Percentiles rank a stretch among this genome's conserved stretches.
These are phyloP conservation scores for Phialocephala subalpina DNA, from an alignment of 2,329 filamentous ascomycete species.

Conservation along the genomic window DNA sequence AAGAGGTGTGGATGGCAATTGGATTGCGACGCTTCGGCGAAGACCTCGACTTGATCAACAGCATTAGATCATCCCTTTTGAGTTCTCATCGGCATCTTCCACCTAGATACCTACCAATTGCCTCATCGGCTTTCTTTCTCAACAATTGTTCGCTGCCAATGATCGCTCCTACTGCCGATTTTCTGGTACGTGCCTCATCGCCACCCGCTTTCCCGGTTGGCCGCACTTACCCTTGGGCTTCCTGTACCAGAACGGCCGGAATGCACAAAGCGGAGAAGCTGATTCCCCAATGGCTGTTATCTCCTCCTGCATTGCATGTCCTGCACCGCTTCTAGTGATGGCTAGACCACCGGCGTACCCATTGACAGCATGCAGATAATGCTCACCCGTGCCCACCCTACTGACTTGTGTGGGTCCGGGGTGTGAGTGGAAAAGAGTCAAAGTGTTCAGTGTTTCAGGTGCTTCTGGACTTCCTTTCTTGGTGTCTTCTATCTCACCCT, in stretches of 20 bases:
- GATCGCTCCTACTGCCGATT: neutral
- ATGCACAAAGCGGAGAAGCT: neutral
- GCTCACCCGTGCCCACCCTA: constrained; percentile 1
- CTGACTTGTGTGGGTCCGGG: too few relatives aligned
- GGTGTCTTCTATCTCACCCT: too few relatives aligned
- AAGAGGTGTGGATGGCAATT: neutral
- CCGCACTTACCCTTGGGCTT: neutral
- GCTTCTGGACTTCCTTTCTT: neutral
- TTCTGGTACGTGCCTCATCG: neutral
- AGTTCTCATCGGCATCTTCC: neutral
- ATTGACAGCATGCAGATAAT: constrained; percentile 2
- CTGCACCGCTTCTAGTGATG: neutral
- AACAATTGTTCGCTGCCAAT: neutral
- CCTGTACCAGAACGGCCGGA: neutral
- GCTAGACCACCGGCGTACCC: neutral
- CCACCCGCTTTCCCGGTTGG: constrained; percentile 1
- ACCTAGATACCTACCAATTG: neutral
- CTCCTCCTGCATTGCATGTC: neutral
- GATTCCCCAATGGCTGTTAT: neutral
- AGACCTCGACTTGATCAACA: neutral
- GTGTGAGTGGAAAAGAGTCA: neutral
- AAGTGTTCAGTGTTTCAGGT: neutral
- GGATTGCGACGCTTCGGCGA: neutral
- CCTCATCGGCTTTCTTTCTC: neutral
- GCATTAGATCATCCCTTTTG: neutral